A percentile compares a stretch with the other conserved stretches of the same genome.
Conservation (phyloP, 1,139 yeast species). For the Taiozyma onychis region DNA sequence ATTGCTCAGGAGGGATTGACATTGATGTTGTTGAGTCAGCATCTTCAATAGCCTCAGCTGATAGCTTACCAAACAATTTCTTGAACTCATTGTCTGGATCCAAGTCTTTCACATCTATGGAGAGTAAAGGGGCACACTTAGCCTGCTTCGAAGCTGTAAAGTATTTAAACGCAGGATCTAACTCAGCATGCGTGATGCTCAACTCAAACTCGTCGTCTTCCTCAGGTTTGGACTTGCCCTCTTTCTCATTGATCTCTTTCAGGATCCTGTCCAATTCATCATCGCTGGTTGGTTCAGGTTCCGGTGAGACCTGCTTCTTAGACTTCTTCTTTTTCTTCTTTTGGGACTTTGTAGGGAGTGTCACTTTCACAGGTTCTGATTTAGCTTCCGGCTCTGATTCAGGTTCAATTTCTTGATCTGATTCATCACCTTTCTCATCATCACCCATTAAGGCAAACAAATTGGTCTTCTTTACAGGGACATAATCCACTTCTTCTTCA, state of each 20-base stretch:
- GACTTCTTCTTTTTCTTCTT: slow-evolving; percentile 21
- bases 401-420: slow-evolving; percentile 6
- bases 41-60: slow-evolving; percentile 63
- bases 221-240: slow-evolving; percentile 24
- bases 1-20: slow-evolving; percentile 59
- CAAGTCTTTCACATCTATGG: slow-evolving; percentile 47
- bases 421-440: slow-evolving; percentile 10
- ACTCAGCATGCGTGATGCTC: slow-evolving; percentile 25
- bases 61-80: slow-evolving; percentile 66
- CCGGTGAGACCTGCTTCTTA: slow-evolving; percentile 14
- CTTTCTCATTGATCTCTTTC: slow-evolving; percentile 15
- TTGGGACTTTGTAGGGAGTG: slow-evolving; percentile 14
- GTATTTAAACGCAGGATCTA: slow-evolving; percentile 38
- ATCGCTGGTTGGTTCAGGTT: slow-evolving; percentile 19
- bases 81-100: slow-evolving; percentile 81
- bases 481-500: slow-evolving; percentile 29
- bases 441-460: slow-evolving; percentile 24
- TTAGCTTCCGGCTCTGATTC: slow-evolving; percentile 8
- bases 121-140: slow-evolving; percentile 29
- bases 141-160: slow-evolving; percentile 39
- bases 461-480: slow-evolving; percentile 15
- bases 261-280: slow-evolving; percentile 34
- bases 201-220: slow-evolving; percentile 31
- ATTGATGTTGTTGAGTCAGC: slow-evolving; percentile 53
- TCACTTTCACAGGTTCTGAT: slow-evolving; percentile 5